Percentiles rank a stretch among this genome's conserved stretches.
These are phyloP conservation scores for Saxispiralis lemnorum DNA, from an alignment of 495 filamentous ascomycete genomes.

Conservation along the genomic window DNA sequence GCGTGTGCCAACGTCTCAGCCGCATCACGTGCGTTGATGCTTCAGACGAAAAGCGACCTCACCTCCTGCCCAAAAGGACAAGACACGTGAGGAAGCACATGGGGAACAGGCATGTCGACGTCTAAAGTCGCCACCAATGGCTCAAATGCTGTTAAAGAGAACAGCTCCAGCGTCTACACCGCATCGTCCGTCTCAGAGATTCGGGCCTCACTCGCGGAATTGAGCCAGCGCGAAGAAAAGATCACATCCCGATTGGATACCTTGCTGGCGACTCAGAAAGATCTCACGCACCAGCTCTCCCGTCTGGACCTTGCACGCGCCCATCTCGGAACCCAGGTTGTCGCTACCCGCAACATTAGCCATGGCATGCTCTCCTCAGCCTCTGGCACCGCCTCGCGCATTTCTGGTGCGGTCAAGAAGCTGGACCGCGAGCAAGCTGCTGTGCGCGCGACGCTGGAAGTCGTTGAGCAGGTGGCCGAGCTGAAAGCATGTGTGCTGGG, in stretches of 20 bases:
- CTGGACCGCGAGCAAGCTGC: conserved; percentile 80
- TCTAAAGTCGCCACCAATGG: too few species aligned
- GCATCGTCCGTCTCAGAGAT: conserved; percentile 35
- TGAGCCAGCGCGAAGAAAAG: conserved; percentile 56
- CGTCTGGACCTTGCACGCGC: conserved; percentile 84
- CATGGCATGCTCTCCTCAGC: conserved; percentile 75
- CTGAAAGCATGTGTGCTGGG: conserved; percentile 90
- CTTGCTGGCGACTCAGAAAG: conserved; percentile 61
- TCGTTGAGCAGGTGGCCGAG: conserved; percentile 91
- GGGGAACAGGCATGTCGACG: too few species aligned
- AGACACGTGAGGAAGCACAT: too few species aligned
- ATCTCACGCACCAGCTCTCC: conserved; percentile 63
- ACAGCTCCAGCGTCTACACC: neutral
- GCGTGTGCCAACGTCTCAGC: too few species aligned
- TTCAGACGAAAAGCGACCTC: too few species aligned
- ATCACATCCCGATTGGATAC: conserved; percentile 58
- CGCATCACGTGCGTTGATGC: too few species aligned
- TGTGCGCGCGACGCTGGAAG: conserved; percentile 73
- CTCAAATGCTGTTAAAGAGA: neutral
- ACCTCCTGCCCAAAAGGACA: too few species aligned
- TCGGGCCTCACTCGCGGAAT: conserved; percentile 49
- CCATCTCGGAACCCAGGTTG: conserved; percentile 72
- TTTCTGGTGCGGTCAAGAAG: conserved; percentile 66
- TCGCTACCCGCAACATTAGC: conserved; percentile 64
- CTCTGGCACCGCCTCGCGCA: conserved; percentile 66